Percentiles rank a stretch among this genome's conserved stretches.
These are phyloP conservation scores for Funneliformis mosseae DNA, from an alignment of 192 early-diverging fungal species.

Conservation along the genomic window DNA sequence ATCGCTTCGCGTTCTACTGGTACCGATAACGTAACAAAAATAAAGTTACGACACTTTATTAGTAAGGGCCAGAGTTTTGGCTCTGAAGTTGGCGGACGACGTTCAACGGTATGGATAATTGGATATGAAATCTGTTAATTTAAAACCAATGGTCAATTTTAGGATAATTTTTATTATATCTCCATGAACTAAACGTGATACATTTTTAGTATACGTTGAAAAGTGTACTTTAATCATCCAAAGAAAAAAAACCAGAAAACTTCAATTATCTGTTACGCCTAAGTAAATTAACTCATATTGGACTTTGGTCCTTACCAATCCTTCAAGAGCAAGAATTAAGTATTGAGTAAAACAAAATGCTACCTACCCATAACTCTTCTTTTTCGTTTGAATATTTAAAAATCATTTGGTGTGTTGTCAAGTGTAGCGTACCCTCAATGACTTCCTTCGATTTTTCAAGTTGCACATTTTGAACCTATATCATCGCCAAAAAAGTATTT, in stretches of 20 bases:
- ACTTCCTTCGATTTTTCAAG: conserved; percentile 46
- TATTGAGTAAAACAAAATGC: neutral
- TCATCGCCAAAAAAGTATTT: conserved; percentile 4
- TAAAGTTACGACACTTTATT: conserved; percentile 84
- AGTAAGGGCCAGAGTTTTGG: conserved; percentile 49
- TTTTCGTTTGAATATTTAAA: conserved; percentile 53
- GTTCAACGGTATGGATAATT: conserved; percentile 80
- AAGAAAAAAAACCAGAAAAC: neutral
- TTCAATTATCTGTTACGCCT: neutral
- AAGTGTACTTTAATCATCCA: no score
- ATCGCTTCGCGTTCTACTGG: conserved; percentile 66
- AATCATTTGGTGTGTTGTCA: conserved; percentile 78
- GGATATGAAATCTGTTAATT: conserved; percentile 73
- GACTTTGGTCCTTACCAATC: no score
- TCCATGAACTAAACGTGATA: neutral
- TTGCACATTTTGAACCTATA: conserved; percentile 46
- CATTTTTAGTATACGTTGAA: no score
- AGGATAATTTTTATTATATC: neutral
- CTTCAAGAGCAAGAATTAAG: neutral
- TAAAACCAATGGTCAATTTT: neutral
- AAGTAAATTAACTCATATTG: neutral
- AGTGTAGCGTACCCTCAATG: conserved; percentile 61
- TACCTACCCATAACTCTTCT: conserved; percentile 68
- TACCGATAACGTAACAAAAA: conserved; percentile 71
- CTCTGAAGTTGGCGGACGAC: conserved; percentile 54